Percentiles rank a stretch among this genome's conserved stretches.
phyloP scores from a whole-genome alignment of 257 asterid species.

The Lycium barbarum region DNA sequence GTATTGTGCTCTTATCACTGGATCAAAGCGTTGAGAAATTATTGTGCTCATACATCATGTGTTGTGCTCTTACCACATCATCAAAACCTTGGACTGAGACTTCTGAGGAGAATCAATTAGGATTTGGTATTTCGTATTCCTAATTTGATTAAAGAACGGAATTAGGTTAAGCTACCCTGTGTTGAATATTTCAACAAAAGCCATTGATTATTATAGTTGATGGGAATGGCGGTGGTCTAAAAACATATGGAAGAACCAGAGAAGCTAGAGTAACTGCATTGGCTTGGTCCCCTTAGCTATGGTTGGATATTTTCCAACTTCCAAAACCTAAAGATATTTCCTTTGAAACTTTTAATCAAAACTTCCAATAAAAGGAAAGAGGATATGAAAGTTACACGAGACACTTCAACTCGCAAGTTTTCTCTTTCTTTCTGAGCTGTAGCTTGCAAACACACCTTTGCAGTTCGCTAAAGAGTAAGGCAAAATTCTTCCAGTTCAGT shows the following conservation, averaged over 20 bases:
- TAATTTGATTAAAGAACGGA: background rate
- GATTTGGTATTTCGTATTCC: constrained; percentile 21
- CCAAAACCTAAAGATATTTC: background rate
- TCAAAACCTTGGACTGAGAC: background rate
- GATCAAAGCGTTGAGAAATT: too few relatives aligned
- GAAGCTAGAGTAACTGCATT: background rate
- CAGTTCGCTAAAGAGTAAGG: background rate
- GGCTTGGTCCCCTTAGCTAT: background rate
- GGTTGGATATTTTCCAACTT: constrained; percentile 18
- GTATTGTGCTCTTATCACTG: too few relatives aligned
- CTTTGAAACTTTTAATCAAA: background rate
- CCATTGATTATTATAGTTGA: background rate
- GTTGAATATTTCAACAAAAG: constrained; percentile 11
- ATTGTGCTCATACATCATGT: background rate
- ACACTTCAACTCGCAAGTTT: background rate
- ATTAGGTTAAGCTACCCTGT: constrained; percentile 10
- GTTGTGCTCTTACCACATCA: background rate
- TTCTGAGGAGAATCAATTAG: background rate
- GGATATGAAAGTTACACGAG: background rate
- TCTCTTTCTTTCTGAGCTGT: background rate
- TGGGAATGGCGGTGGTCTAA: background rate
- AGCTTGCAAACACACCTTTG: background rate
- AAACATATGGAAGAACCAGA: background rate
- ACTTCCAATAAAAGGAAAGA: background rate
- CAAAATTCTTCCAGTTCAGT: too few relatives aligned